These are phyloP conservation scores for Emergomyces pasteurianus DNA, from an alignment of 2,329 filamentous ascomycete genomes.

Conservation along the genomic window DNA sequence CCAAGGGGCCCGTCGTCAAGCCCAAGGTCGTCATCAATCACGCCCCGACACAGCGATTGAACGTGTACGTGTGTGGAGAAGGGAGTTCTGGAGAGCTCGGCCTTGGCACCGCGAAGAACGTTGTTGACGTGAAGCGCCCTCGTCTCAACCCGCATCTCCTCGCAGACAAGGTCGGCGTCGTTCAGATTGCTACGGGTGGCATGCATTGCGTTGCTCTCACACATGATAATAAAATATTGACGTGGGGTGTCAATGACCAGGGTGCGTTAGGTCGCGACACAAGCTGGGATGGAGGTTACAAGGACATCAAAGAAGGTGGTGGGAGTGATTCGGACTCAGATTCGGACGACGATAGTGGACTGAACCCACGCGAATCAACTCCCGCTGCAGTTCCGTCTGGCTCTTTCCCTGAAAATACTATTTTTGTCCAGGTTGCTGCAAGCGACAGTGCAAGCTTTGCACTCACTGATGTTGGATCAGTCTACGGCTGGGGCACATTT, in stretches of 20 bases:
- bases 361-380: conserved; percentile 46
- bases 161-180: conserved; percentile 49
- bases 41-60: conserved; percentile 44
- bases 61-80: conserved; percentile 72
- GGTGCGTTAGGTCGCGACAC: conserved; percentile 69
- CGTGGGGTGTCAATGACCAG: conserved; percentile 82
- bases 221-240: conserved; percentile 67
- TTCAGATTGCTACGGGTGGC: conserved; percentile 65
- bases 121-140: conserved; percentile 62
- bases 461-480: conserved; percentile 47
- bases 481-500: conserved; percentile 54
- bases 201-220: conserved; percentile 74
- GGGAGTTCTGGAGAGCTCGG: conserved; percentile 73
- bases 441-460: conserved; percentile 50
- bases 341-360: conserved; percentile 36
- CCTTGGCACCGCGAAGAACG: conserved; percentile 54
- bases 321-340: conserved; percentile 42
- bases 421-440: conserved; percentile 46
- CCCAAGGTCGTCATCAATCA: conserved; percentile 45
- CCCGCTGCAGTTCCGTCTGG: conserved; percentile 39
- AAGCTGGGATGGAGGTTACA: conserved; percentile 50
- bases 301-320: conserved; percentile 38
- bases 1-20: conserved; percentile 14
- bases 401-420: conserved; percentile 41
- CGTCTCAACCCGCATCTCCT: conserved; percentile 53